Evolutionary conservation across 2,329 filamentous ascomycete genomes (phyloP).

Genomic region (Dothideomycetes sp.): DNA sequence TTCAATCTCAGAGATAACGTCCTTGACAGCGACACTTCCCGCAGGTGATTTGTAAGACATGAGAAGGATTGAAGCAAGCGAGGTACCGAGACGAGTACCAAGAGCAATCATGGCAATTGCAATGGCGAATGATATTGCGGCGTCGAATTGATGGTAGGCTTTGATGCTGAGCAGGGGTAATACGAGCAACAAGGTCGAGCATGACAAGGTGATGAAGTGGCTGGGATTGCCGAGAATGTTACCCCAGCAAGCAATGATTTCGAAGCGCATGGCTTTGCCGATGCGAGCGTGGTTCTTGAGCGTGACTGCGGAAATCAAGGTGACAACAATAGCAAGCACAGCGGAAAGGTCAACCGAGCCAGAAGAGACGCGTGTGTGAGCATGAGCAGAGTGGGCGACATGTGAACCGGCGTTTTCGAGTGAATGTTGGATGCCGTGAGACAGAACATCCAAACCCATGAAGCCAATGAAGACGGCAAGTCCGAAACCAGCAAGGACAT

Average conservation of each 20-base stretch:
- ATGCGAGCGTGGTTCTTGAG: constrained; percentile 88
- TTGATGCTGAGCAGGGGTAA: constrained; percentile 72
- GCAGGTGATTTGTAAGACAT: constrained; percentile 66
- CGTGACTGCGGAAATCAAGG: constrained; percentile 75
- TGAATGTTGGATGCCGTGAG: constrained; percentile 87
- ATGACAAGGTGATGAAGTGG: constrained; percentile 86
- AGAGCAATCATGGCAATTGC: constrained; percentile 82
- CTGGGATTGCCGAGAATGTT: constrained; percentile 88
- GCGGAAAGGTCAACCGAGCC: constrained; percentile 76
- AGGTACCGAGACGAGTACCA: constrained; percentile 72
- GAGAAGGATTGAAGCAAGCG: constrained; percentile 85
- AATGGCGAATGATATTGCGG: constrained; percentile 69
- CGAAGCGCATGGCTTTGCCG: constrained; percentile 79
- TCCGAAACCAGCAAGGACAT: constrained; percentile 90
- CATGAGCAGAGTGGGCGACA: constrained; percentile 48
- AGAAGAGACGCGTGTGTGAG: constrained; percentile 57
- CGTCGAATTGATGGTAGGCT: constrained; percentile 78
- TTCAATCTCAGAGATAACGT: constrained; percentile 78
- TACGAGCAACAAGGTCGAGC: constrained; percentile 69
- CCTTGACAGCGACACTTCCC: constrained; percentile 46
- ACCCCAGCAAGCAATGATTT: constrained; percentile 71
- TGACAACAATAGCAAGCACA: constrained; percentile 71
- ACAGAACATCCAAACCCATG: constrained; percentile 91
- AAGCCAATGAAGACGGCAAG: constrained; percentile 96
- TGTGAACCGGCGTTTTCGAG: constrained; percentile 66